Conservation (phyloP, 768 basidiomycete species). For the Boletus sensibilis region DNA sequence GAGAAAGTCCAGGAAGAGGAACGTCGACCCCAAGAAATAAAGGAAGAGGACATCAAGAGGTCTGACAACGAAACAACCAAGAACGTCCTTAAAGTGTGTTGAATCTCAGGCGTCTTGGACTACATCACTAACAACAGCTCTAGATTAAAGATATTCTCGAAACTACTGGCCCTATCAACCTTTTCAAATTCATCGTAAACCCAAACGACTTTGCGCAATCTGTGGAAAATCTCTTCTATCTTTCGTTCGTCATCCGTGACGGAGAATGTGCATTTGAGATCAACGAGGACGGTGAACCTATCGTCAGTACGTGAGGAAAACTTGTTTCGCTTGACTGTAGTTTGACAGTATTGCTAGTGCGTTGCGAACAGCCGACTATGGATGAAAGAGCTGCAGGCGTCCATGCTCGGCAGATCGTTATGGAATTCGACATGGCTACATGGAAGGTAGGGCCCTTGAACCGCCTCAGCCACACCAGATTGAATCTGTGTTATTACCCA, state of each 20-base stretch:
- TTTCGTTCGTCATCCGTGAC: slow-evolving; percentile 89
- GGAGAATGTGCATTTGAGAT: slow-evolving; percentile 76
- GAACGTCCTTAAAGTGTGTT: slow-evolving; percentile 70
- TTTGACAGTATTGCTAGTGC: slow-evolving; percentile 38
- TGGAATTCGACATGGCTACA: slow-evolving; percentile 87
- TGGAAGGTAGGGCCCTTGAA: slow-evolving; percentile 64
- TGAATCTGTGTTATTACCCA: slow-evolving; percentile 29
- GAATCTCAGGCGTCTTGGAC: neutral
- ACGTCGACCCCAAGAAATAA: slow-evolving; percentile 74
- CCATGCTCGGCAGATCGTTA: slow-evolving; percentile 79
- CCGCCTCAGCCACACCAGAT: neutral
- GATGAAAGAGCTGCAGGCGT: slow-evolving; percentile 64
- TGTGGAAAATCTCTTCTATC: slow-evolving; percentile 95
- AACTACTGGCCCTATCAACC: slow-evolving; percentile 55
- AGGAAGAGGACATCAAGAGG: slow-evolving; percentile 77
- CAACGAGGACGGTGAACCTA: slow-evolving; percentile 64
- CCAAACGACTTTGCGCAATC: slow-evolving; percentile 90
- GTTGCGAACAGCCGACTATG: slow-evolving; percentile 61
- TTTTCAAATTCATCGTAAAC: slow-evolving; percentile 88
- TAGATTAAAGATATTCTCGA: slow-evolving; percentile 65
- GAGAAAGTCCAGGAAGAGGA: slow-evolving; percentile 72
- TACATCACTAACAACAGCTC: neutral
- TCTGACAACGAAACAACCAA: slow-evolving; percentile 89
- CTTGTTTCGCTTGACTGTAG: neutral
- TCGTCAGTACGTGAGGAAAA: slow-evolving; percentile 59